phyloP scores from a whole-genome alignment of 768 basidiomycete genomes.

The Galerina sulciceps region DNA sequence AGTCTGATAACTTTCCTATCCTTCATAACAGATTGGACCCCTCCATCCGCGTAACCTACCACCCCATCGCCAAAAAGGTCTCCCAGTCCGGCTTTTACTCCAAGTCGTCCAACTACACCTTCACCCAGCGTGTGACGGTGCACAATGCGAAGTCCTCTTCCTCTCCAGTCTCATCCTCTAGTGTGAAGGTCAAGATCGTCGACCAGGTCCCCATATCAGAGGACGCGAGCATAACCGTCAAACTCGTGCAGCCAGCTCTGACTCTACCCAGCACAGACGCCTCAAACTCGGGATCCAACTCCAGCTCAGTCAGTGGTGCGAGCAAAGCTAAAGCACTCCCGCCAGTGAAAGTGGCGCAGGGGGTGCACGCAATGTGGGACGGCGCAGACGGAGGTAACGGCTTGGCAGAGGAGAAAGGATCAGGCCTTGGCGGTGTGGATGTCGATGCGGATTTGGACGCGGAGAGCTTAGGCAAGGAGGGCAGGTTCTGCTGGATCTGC shows the following conservation, averaged over 20 bases:
- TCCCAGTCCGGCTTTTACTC: slow-evolving; percentile 37
- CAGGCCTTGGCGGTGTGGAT: slow-evolving; percentile 15
- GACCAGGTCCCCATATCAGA: slow-evolving; percentile 45
- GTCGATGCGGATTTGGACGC: slow-evolving; percentile 21
- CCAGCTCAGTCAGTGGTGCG: not conserved
- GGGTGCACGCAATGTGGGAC: slow-evolving; percentile 40
- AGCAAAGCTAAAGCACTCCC: slow-evolving; percentile 11
- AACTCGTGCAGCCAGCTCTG: slow-evolving; percentile 38
- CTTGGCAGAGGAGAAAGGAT: not conserved
- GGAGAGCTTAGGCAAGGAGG: slow-evolving; percentile 30
- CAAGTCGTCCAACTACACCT: slow-evolving; percentile 33
- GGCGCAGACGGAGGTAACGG: slow-evolving; percentile 29
- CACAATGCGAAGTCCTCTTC: slow-evolving; percentile 39
- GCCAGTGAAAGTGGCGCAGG: slow-evolving; percentile 28
- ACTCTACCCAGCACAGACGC: slow-evolving; percentile 22
- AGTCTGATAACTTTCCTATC: not conserved
- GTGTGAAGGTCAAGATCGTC: slow-evolving; percentile 34
- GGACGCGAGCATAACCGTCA: slow-evolving; percentile 42
- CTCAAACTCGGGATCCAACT: slow-evolving; percentile 1
- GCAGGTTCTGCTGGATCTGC: slow-evolving; percentile 38
- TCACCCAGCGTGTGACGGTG: slow-evolving; percentile 42
- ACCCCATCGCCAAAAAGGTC: slow-evolving; percentile 37
- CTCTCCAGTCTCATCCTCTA: not conserved
- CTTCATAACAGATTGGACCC: slow-evolving; percentile 36
- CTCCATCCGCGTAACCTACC: slow-evolving; percentile 44